Evolutionary conservation across 2,329 filamentous ascomycete genomes (phyloP).

Genomic region (Torrubiellomyces zombiae): DNA sequence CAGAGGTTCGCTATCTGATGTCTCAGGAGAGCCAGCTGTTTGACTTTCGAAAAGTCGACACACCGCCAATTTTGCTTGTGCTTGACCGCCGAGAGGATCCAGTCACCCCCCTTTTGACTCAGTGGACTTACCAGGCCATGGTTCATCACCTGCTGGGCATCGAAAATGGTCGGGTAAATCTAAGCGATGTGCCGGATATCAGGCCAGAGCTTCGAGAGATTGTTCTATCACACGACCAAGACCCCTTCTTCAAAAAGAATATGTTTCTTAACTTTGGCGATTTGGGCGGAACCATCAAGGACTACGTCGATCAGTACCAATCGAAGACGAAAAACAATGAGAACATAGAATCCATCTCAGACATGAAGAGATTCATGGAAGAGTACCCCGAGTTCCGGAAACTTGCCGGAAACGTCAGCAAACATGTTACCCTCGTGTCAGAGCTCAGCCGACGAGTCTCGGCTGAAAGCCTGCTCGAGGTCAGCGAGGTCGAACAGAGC

Average conservation of each 20-base stretch:
- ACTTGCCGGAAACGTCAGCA: constrained; percentile 93
- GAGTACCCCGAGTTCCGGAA: constrained; percentile 97
- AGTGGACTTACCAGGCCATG: constrained; percentile 99
- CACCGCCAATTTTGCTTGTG: constrained; percentile 78
- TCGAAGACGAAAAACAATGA: constrained; percentile 92
- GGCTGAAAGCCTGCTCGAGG: constrained; percentile 76
- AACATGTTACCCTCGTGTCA: constrained; percentile 89
- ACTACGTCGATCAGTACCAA: constrained; percentile 96
- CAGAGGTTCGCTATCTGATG: constrained; percentile 81
- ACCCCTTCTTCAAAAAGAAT: constrained; percentile 97
- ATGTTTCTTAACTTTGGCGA: constrained; percentile 98
- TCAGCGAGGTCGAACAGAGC: constrained; percentile 93
- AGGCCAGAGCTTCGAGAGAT: constrained; percentile 83
- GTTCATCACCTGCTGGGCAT: constrained; percentile 93
- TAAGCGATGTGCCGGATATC: constrained; percentile 70
- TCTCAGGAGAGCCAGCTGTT: constrained; percentile 94
- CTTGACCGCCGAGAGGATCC: constrained; percentile 88
- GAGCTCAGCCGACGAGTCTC: constrained; percentile 82
- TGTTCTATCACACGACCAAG: constrained; percentile 88
- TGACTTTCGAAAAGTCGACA: constrained; percentile 89
- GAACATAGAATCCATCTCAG: constrained; percentile 89
- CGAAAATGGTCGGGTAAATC: constrained; percentile 81
- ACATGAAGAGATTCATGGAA: constrained; percentile 99
- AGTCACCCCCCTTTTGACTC: constrained; percentile 81
- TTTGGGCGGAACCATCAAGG: constrained; percentile 88